These are phyloP conservation scores for Elaeis oleifera DNA, from an alignment of 202 grass and related monocot genomes.

Conservation along the genomic window DNA sequence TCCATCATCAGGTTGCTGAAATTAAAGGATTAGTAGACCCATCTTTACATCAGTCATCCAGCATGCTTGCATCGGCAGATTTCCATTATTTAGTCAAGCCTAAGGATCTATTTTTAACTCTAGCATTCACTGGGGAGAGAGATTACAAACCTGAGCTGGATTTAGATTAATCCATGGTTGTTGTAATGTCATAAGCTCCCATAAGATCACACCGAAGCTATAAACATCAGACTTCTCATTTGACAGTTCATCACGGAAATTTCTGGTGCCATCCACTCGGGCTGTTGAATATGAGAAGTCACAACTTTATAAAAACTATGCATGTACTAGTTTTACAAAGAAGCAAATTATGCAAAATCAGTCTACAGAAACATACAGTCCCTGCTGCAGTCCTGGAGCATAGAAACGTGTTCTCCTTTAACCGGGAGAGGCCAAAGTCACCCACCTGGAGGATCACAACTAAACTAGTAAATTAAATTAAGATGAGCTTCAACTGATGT, in stretches of 20 bases:
- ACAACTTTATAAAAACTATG: conserved; percentile 5
- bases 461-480: background rate
- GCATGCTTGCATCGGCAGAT: background rate
- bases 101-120: background rate
- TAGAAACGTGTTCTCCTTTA: conserved; percentile 87
- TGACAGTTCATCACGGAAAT: conserved; percentile 63
- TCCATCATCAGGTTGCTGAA: no score
- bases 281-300: conserved; percentile 30
- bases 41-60: no score
- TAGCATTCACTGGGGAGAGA: conserved; percentile 18
- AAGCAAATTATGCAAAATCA: conserved; percentile 3
- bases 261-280: conserved; percentile 97
- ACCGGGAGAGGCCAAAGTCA: conserved; percentile 83
- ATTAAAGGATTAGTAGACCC: no score
- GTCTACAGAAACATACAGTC: conserved; percentile 45
- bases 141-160: conserved; percentile 47
- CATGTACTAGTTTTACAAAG: background rate
- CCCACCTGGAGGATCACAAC: conserved; percentile 40
- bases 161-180: conserved; percentile 82
- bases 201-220: conserved; percentile 78
- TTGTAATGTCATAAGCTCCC: conserved; percentile 93
- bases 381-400: conserved; percentile 86
- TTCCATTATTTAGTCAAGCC: background rate
- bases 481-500: background rate
- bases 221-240: conserved; percentile 98